Evolutionary conservation across 192 early-diverging fungal genomes (phyloP), one percentile per base, ranked within the genome.

Genomic region (Rhizoclosmatium globosum): DNA sequence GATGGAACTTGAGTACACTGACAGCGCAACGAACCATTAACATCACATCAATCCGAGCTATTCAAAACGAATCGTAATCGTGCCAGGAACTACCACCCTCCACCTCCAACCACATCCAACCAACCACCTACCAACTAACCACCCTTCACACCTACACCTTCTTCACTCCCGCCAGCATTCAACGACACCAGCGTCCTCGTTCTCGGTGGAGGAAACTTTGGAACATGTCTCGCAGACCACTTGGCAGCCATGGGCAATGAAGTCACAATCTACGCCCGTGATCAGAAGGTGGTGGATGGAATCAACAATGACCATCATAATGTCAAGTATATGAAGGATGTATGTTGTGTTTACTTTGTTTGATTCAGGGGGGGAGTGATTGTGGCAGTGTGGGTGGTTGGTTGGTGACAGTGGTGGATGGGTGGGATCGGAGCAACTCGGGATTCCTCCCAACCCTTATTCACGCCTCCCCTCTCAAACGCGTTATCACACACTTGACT

Each of bases 181-280:
- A 31, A 67, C 13, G 77, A 82, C 64, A 50, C 71, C 21, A 79
- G 79, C 43, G 57, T 83, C 2, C 21, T 83, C 21, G 78, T 83
- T 44, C 58, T 83, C n/a, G 82, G 82, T 9, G 78, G 74, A 2
- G 82, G 87, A 21, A 86, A 88, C 83, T 88, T 88, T 80, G 87
- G 87, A 13, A 87, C 87, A 1, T 89, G 87, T 57, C 79, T 89
- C 9, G 86, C 85, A 2, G 87, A 87, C 66, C 87, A 89, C 60
- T 67, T 89, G 31, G 86, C 85, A 58, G 67, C 47, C 6, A 31
- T 59, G 23, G 65, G 75, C 15, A 65, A 69, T 56, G 21, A 79
- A 31, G 83, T 84, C 4, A 84, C 83, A 23, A 85, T 88, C 38
- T 88, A 80, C 74, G 81, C 86, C 2, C 74, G 86, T 31, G 83